phyloP scores from a whole-genome alignment of 2,329 filamentous ascomycete genomes.

The Paraconiothyrium sp. region DNA sequence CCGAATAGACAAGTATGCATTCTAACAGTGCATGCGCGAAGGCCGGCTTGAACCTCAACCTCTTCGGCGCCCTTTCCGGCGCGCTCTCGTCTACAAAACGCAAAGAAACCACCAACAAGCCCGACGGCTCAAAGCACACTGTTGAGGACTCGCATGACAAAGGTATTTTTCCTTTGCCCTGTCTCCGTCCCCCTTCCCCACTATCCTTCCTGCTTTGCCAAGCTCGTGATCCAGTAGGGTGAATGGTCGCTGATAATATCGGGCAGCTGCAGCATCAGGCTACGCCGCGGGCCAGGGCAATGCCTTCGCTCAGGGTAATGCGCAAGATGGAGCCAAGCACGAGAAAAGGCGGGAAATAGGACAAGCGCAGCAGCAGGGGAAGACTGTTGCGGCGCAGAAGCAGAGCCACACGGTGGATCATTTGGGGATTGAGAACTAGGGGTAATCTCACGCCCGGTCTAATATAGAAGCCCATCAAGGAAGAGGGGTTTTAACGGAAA shows the following conservation, averaged over 20 bases:
- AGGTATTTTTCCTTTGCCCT: slow-evolving; percentile 22
- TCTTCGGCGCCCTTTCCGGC: slow-evolving; percentile 48
- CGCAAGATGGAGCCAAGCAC: slow-evolving; percentile 25
- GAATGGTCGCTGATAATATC: not conserved
- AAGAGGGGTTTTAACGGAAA: too few relatives aligned
- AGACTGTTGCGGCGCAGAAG: slow-evolving; percentile 19
- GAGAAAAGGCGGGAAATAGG: slow-evolving; percentile 26
- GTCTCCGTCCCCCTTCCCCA: not conserved
- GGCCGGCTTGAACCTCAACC: slow-evolving; percentile 49
- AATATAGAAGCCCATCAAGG: too few relatives aligned
- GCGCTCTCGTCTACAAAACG: slow-evolving; percentile 40
- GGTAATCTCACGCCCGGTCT: not conserved
- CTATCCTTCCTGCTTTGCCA: too few relatives aligned
- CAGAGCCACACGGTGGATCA: slow-evolving; percentile 42
- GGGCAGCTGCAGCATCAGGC: slow-evolving; percentile 32
- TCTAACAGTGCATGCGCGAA: slow-evolving; percentile 16
- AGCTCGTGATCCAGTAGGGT: not conserved
- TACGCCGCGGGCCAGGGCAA: slow-evolving; percentile 29
- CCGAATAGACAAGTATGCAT: not conserved
- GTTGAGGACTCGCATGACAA: slow-evolving; percentile 38
- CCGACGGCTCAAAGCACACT: slow-evolving; percentile 34
- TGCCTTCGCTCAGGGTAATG: slow-evolving; percentile 34
- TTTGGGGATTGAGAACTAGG: slow-evolving; percentile 44
- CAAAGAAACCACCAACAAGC: slow-evolving; percentile 41
- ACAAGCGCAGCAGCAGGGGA: slow-evolving; percentile 24